phyloP scores from a whole-genome alignment of 2,329 filamentous ascomycete genomes.

The Botrytis hyacinthi region DNA sequence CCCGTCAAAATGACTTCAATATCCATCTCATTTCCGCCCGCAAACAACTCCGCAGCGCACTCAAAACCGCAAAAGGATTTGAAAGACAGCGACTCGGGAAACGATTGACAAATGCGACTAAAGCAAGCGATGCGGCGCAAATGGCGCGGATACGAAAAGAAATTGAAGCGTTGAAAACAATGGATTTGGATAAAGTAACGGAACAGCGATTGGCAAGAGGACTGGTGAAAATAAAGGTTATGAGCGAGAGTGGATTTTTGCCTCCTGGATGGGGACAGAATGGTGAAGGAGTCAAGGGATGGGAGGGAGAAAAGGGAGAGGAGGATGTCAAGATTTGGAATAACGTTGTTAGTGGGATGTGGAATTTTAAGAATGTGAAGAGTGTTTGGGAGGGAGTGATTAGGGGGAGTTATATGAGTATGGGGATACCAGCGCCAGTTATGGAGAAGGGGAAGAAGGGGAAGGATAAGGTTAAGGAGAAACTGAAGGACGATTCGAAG shows the following conservation, averaged over 20 bases:
- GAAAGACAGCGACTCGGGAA: constrained; percentile 72
- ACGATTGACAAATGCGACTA: constrained; percentile 53
- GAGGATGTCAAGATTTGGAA: constrained; percentile 33
- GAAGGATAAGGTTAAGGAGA: constrained; percentile 25
- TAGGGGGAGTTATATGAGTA: constrained; percentile 34
- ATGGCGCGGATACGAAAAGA: constrained; percentile 61
- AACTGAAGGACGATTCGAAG: constrained; percentile 16
- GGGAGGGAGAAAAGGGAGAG: constrained; percentile 37
- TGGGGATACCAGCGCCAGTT: constrained; percentile 35
- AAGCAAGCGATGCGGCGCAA: constrained; percentile 48
- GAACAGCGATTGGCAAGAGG: constrained; percentile 49
- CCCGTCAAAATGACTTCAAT: constrained; percentile 43
- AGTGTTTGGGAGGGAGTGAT: constrained; percentile 45
- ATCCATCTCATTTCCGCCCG: constrained; percentile 54
- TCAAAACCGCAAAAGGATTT: constrained; percentile 72
- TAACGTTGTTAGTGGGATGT: constrained; percentile 55
- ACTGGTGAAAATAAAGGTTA: constrained; percentile 50
- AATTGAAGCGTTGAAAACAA: constrained; percentile 49
- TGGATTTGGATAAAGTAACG: constrained; percentile 48
- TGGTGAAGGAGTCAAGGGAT: constrained; percentile 35
- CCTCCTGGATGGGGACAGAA: constrained; percentile 34
- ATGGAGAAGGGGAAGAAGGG: constrained; percentile 26
- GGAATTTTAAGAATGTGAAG: constrained; percentile 52
- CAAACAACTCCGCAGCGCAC: constrained; percentile 61
- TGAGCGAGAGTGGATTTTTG: constrained; percentile 46